Conservation (phyloP, 805 yeast genomes). For the Saccharomycopsis microspora region DNA sequence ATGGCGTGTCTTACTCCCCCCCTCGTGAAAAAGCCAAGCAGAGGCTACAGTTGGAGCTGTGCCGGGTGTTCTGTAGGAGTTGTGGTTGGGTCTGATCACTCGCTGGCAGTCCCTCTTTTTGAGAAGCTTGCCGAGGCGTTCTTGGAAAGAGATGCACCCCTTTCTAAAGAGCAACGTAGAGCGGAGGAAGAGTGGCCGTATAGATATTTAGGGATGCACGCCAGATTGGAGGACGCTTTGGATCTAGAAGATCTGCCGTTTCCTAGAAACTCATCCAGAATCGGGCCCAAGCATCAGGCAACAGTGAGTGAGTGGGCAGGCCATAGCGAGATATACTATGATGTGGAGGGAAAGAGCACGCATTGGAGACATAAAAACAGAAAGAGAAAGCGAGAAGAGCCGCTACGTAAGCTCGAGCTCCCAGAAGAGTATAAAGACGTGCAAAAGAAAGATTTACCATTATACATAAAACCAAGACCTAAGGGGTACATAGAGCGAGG, state of each 20-base stretch:
- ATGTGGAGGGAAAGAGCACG: conserved; percentile 18
- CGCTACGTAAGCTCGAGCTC: conserved; percentile 21
- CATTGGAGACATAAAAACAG: conserved; percentile 15
- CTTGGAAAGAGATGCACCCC: conserved; percentile 31
- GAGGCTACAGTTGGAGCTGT: conserved; percentile 90
- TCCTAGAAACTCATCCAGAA: conserved; percentile 67
- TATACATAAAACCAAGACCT: conserved; percentile 73
- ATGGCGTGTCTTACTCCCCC: conserved; percentile 85
- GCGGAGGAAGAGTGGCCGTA: conserved; percentile 70
- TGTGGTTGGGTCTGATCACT: conserved; percentile 23
- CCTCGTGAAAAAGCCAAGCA: conserved; percentile 59
- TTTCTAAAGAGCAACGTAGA: conserved; percentile 36
- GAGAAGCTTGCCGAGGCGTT: conserved; percentile 48
- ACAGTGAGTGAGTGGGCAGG: conserved; percentile 55
- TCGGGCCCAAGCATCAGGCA: conserved; percentile 66
- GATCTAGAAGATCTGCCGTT: conserved; percentile 70
- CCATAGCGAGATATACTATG: conserved; percentile 59
- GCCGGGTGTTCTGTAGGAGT: conserved; percentile 58
- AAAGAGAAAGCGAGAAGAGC: conserved; percentile 10
- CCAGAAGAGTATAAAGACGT: conserved; percentile 35
- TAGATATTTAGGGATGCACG: conserved; percentile 68
- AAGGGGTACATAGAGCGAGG: conserved; percentile 81
- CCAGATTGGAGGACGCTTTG: conserved; percentile 63
- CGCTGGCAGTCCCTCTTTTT: conserved; percentile 24
- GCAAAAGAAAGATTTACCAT: conserved; percentile 41